Percentiles rank a stretch among this genome's conserved stretches.
phyloP scores from a whole-genome alignment of 169 alveolate genomes.

The Plasmodium cynomolgi region DNA sequence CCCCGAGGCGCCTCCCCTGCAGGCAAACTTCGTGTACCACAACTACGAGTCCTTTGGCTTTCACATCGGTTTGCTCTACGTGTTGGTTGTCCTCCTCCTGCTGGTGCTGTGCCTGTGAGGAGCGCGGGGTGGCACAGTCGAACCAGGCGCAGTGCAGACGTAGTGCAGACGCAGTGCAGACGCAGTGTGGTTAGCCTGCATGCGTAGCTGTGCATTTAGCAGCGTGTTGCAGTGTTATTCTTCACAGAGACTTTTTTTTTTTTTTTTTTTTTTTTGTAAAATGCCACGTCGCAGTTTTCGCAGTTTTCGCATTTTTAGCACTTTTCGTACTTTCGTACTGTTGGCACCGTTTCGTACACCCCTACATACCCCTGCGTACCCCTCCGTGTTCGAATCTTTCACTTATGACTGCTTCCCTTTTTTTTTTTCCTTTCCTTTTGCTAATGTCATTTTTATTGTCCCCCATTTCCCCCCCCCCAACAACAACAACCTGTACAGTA shows the following conservation, averaged over 20 bases:
- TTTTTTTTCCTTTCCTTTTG: no score
- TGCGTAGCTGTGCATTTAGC: no score
- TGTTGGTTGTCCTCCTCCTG: neutral
- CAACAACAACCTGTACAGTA: neutral
- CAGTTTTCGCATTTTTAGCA: no score
- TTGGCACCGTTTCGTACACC: neutral
- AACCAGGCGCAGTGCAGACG: neutral
- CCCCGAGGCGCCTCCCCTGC: neutral
- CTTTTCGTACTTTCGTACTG: no score
- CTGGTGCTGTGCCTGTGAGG: neutral
- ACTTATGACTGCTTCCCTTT: neutral
- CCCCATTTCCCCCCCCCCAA: no score
- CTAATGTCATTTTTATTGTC: no score
- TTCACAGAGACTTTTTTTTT: no score
- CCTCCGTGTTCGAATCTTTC: neutral
- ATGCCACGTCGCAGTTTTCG: no score
- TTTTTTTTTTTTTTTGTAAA: neutral
- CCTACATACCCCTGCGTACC: neutral
- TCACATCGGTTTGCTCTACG: neutral
- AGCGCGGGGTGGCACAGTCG: neutral
- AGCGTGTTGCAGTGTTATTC: no score
- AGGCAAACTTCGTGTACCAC: neutral
- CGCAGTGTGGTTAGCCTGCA: no score
- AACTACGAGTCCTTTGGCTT: neutral
- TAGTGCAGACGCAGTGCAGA: neutral